Evolutionary conservation across 306 rosid species (phyloP).

Genomic region (Senna tora): DNA sequence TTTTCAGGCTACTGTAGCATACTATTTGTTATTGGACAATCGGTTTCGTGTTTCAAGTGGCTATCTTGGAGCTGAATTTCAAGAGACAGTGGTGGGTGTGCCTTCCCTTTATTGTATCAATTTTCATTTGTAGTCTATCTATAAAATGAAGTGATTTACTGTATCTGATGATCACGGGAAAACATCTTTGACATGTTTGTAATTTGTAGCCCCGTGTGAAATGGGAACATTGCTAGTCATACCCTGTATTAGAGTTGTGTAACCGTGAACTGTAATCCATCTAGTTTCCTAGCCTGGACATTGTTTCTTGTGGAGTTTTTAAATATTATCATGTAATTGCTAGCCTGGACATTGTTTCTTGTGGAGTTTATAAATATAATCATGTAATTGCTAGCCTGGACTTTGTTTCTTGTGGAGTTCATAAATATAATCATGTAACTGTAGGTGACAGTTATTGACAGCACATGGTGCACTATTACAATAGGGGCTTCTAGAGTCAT

Average conservation of each 20-base stretch:
- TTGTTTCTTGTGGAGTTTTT: slow-evolving; percentile 24
- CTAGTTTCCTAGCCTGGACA: slow-evolving; percentile 30
- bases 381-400: too few species aligned
- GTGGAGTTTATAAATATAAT: too few species aligned
- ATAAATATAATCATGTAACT: slow-evolving; percentile 28
- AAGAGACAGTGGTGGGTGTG: slow-evolving; percentile 74
- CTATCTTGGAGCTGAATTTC: slow-evolving; percentile 94
- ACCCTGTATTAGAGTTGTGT: slow-evolving; percentile 14
- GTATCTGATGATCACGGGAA: slow-evolving; percentile 3
- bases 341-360: too few species aligned
- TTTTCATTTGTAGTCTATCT: slow-evolving; percentile 12
- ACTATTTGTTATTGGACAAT: slow-evolving; percentile 80
- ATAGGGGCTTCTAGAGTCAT: too few species aligned
- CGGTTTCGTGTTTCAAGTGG: slow-evolving; percentile 82
- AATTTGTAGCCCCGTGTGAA: slow-evolving; percentile 17
- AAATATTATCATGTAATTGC: too few species aligned
- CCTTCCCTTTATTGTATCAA: slow-evolving; percentile 9
- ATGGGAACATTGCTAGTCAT: slow-evolving; percentile 15
- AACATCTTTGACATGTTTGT: slow-evolving; percentile 10
- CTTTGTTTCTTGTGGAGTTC: too few species aligned
- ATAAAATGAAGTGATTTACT: slow-evolving; percentile 19
- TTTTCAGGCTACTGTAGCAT: slow-evolving; percentile 96
- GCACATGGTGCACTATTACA: too few species aligned
- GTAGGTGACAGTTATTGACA: too few species aligned
- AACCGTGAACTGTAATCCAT: background rate